These are phyloP conservation scores for Tylopilus sp. DNA, from an alignment of 768 basidiomycete species.

Conservation along the genomic window DNA sequence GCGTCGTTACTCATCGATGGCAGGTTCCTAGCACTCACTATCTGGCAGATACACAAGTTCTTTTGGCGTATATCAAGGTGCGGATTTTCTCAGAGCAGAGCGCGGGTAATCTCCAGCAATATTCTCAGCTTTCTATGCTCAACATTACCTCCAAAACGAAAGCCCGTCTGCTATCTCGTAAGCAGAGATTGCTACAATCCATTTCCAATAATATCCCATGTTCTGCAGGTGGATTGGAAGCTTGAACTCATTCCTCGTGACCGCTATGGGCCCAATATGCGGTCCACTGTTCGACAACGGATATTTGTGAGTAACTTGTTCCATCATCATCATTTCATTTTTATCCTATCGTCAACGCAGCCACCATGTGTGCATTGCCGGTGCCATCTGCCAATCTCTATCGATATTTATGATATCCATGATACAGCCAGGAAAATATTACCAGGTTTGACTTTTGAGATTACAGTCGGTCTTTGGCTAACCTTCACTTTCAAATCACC, in stretches of 20 bases:
- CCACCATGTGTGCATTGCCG: constrained; percentile 19
- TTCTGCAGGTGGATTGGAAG: constrained; percentile 27
- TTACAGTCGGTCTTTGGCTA: not conserved
- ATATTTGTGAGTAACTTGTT: constrained; percentile 23
- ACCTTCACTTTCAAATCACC: too few species aligned
- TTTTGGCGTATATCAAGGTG: constrained; percentile 31
- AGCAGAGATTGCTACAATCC: not conserved
- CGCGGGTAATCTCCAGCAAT: not conserved
- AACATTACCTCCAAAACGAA: constrained; percentile 19
- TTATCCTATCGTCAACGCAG: constrained; percentile 1
- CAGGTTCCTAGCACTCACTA: not conserved
- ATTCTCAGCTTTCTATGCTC: constrained; percentile 20
- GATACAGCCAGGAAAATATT: constrained; percentile 32
- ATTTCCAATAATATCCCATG: not conserved
- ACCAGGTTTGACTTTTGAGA: constrained; percentile 26
- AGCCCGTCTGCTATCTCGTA: constrained; percentile 26
- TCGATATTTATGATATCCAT: constrained; percentile 40
- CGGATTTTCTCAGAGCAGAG: not conserved
- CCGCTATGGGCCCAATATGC: constrained; percentile 20
- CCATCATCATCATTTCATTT: not conserved
- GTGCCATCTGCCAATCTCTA: constrained; percentile 27
- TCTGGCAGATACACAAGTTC: constrained; percentile 14
- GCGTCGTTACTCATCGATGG: not conserved
- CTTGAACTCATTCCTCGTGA: constrained; percentile 14
- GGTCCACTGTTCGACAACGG: constrained; percentile 25